phyloP scores from a whole-genome alignment of 83 land plant species.

The Isoetes engelmannii region DNA sequence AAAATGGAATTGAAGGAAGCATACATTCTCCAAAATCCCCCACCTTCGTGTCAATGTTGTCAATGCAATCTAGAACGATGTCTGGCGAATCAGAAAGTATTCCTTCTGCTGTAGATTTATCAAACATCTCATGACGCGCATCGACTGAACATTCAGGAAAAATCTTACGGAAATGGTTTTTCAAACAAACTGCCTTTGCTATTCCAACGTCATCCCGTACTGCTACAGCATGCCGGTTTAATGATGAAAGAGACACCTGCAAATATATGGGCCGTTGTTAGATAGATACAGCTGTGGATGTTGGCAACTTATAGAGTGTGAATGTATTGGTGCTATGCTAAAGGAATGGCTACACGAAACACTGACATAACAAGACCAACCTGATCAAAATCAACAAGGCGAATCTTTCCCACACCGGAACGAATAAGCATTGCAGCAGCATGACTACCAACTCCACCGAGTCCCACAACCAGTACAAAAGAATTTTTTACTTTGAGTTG shows the following conservation, averaged over 20 bases:
- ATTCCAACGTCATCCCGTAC: constrained; percentile 89
- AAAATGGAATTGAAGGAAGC: neutral
- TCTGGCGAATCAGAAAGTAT: constrained; percentile 85
- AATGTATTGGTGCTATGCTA: too few relatives aligned
- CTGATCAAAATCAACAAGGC: constrained; percentile 98
- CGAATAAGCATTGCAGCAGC: constrained; percentile 96
- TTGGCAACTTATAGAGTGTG: too few relatives aligned
- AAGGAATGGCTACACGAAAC: neutral
- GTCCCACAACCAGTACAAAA: constrained; percentile 89
- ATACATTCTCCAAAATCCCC: neutral
- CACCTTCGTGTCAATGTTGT: constrained; percentile 98
- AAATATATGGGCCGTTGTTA: too few relatives aligned
- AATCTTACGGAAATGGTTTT: constrained; percentile 67
- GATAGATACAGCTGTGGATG: too few relatives aligned
- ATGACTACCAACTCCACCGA: constrained; percentile 99
- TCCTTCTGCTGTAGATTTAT: constrained; percentile 72
- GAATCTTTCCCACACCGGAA: constrained; percentile 83
- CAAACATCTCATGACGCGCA: constrained; percentile 76
- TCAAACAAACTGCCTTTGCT: constrained; percentile 79
- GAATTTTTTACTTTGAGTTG: constrained; percentile 66
- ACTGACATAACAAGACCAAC: constrained; percentile 21
- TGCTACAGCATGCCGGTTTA: constrained; percentile 97
- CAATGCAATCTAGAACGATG: constrained; percentile 96
- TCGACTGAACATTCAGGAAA: constrained; percentile 90
- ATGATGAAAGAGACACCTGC: constrained; percentile 91